Evolutionary conservation across 768 basidiomycete genomes (phyloP), one percentile per base, ranked within the genome.

Genomic region (Naematelia encephala): DNA sequence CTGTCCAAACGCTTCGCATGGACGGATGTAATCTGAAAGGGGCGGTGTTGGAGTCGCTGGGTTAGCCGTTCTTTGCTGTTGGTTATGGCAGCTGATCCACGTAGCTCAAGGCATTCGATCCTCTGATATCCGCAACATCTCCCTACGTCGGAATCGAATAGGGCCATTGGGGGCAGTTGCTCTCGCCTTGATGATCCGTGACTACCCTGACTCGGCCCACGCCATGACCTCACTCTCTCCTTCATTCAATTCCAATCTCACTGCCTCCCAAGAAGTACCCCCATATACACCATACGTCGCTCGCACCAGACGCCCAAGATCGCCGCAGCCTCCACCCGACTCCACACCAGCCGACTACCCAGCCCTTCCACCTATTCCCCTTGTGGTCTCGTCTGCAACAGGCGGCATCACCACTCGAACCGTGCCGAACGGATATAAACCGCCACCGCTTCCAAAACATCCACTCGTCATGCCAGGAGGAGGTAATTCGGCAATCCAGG

Each of bases 121-220:
- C 0, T 91, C 91, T 0, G 86, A 87, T 0, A 78, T 99, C 57
- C 84, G 85, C 58, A 91, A 99, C 70, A 86, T 99, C 50, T 94
- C 91, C 3, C 79, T 99, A 22, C 85, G 94, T 14, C 84, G 90
- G 47, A 98, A 99, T 77, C 84, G 84, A 44, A 96, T 98, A 68
- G 85, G 82, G 29, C 82, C 86, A 0, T 83, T 88, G 0, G 91
- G 92, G 29, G 91, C 88, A 5, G 91, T 98, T 4, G 89, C 91
- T 0, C 81, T 98, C 12, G 92, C 94, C 0, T 82, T 96, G 52
- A 93, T 99, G 90, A 92, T 97, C 62, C 85, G 89, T 52, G 94
- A 99, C 76, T 98, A 97, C 72, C 90, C 91, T 2, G 91, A 96
- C 64, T 82, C 87, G 44, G 83, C 64, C 16, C 26, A 58, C 23